A percentile compares a stretch with the other conserved stretches of the same genome.
Conservation (phyloP, 2,329 filamentous ascomycete genomes). For the Xylaria sp. region DNA sequence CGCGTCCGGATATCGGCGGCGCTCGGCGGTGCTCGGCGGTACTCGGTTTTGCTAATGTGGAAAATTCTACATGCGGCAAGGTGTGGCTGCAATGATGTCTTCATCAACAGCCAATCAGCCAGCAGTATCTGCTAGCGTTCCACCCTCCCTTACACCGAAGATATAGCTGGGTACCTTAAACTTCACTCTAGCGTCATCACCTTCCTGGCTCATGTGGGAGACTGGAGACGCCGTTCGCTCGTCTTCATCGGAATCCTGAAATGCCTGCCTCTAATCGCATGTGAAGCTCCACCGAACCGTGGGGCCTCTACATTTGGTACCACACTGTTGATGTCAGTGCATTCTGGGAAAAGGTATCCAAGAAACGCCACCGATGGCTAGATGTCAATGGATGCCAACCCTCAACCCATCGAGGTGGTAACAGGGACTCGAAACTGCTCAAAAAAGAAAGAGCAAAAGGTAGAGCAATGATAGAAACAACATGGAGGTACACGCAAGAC, state of each 20-base stretch:
- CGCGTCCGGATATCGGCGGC: constrained; percentile 26
- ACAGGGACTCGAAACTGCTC: neutral
- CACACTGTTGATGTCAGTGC: constrained; percentile 31
- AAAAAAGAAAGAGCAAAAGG: neutral
- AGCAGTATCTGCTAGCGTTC: neutral
- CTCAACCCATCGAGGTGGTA: neutral
- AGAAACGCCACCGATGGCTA: constrained; percentile 9
- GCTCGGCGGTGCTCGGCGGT: constrained; percentile 25
- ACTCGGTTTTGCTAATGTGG: constrained; percentile 31
- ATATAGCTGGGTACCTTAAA: constrained; percentile 20
- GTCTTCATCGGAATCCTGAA: constrained; percentile 13
- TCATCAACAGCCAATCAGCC: constrained; percentile 3
- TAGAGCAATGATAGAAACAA: neutral
- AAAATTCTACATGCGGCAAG: constrained; percentile 11
- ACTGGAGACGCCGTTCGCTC: constrained; percentile 8
- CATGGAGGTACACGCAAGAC: neutral
- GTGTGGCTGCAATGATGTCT: neutral
- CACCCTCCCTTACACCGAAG: constrained; percentile 9
- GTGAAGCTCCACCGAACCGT: constrained; percentile 19
- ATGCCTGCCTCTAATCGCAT: constrained; percentile 18
- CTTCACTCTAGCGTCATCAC: constrained; percentile 11
- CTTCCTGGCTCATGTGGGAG: constrained; percentile 19
- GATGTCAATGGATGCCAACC: constrained; percentile 4
- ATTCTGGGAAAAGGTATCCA: neutral
- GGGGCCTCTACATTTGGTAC: constrained; percentile 6